phyloP scores from a whole-genome alignment of 192 early-diverging fungal genomes.

The Neocallimastix lanati region DNA sequence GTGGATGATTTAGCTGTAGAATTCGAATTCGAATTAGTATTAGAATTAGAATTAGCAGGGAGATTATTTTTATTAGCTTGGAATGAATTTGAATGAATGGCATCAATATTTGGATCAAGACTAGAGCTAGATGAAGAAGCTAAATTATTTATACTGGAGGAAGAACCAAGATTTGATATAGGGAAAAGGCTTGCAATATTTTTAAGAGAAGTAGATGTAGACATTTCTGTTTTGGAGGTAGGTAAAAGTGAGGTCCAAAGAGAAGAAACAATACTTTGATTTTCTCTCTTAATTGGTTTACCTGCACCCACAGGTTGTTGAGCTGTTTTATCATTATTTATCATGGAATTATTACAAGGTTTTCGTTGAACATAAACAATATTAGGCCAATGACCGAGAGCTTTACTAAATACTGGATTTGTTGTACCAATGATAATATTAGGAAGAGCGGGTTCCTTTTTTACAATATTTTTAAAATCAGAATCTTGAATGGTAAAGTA shows the following conservation, averaged over 20 bases:
- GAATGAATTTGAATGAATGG: too few species aligned
- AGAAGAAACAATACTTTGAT: slow-evolving; percentile 6
- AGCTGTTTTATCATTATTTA: neutral
- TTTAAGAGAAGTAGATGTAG: neutral
- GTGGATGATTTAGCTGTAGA: too few species aligned
- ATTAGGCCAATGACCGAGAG: slow-evolving; percentile 83
- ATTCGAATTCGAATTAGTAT: too few species aligned
- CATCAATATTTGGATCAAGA: too few species aligned
- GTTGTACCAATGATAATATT: slow-evolving; percentile 84
- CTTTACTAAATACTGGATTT: slow-evolving; percentile 82
- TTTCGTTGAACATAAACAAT: slow-evolving; percentile 34
- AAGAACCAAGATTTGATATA: neutral
- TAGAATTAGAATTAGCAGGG: too few species aligned
- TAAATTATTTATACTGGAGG: neutral
- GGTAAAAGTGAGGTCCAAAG: neutral
- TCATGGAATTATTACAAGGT: slow-evolving; percentile 10
- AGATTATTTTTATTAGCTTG: too few species aligned
- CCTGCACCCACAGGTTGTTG: slow-evolving; percentile 5
- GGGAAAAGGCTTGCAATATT: neutral
- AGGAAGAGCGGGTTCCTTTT: slow-evolving; percentile 37
- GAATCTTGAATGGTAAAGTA: slow-evolving; percentile 94
- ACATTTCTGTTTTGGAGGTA: neutral
- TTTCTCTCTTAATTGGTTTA: slow-evolving; percentile 8
- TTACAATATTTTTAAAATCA: slow-evolving; percentile 62
- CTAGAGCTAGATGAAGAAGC: neutral